Conservation (phyloP, 2,329 filamentous ascomycete species). For the Fusarium agapanthi region DNA sequence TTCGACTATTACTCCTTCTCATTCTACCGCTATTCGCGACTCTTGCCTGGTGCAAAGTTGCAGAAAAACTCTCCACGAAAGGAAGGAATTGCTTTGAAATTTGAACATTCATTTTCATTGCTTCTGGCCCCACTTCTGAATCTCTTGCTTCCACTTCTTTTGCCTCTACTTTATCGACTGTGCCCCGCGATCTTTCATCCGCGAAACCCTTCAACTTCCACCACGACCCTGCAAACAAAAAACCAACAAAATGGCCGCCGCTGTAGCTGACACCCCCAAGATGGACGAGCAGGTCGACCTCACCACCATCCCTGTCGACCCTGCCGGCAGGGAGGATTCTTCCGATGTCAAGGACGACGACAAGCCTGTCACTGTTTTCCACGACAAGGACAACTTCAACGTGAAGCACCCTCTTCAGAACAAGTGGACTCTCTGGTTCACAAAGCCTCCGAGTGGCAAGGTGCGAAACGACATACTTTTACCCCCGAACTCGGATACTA, state of each 20-base stretch:
- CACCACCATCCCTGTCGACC: constrained; percentile 73
- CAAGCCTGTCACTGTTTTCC: constrained; percentile 91
- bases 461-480: constrained; percentile 55
- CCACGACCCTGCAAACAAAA: constrained; percentile 17
- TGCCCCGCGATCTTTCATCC: constrained; percentile 44
- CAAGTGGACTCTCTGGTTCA: constrained; percentile 99
- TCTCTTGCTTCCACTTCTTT: constrained; percentile 34
- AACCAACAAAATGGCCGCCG: constrained; percentile 48
- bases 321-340: constrained; percentile 65
- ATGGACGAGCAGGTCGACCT: constrained; percentile 69
- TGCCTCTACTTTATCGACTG: constrained; percentile 29
- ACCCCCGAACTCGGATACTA: constrained; percentile 9
- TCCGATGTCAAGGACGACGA: constrained; percentile 58
- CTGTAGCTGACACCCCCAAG: constrained; percentile 46
- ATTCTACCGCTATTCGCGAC: constrained; percentile 8
- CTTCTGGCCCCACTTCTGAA: constrained; percentile 28
- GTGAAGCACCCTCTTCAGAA: constrained; percentile 98
- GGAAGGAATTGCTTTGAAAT: constrained; percentile 43
- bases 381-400: constrained; percentile 98
- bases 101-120: constrained; percentile 26
- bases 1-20: constrained; percentile 18
- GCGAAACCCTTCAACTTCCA: constrained; percentile 20
- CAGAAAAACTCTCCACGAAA: constrained; percentile 16
- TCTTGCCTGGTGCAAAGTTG: constrained; percentile 54
- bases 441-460: constrained; percentile 96